Base-by-base conservation (phyloP, 805 yeast genomes). In the Schwanniomyces polymorphus region DNA sequence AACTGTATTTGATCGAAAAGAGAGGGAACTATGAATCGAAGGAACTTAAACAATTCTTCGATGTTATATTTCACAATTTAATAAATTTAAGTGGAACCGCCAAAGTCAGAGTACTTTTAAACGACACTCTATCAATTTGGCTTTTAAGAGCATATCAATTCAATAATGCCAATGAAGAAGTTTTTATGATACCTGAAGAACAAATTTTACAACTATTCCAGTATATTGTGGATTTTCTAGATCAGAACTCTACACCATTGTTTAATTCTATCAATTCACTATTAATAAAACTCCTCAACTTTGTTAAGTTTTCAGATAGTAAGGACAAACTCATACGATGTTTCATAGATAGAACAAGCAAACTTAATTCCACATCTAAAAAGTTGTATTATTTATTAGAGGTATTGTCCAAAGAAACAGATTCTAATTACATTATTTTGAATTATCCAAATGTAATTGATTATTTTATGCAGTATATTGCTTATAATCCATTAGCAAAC, bases 51-150 rank as follows among this genome's bases (percentile, higher is more conserved):
- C 23, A 25, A 2, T 10, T 38, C 7, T 38, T 38, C 16, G 31
- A 38, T n/a, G 7, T 38, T 6, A 38, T 38, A 5, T 38, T 25
- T n/a, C 7, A n/a, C 2, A 38, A 38, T 26, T 6, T 38, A 5
- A 16, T n/a, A 4, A 26, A 12, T 7, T 26, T 38, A 16, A 26
- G 31, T 14, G 46, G 46, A 27, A 26, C 18, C 3, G 44, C 39
- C 26, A 42, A 40, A 5, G 9, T n/a, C n/a, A 18, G 80, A 44
- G 70, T 81, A 0, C 17, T 72, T 0, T 70, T 80, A 12, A 75
- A 81, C 39, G 96, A 89, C 55, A 69, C 86, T 0, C 58, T 87
- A 25, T 67, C 88, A 0, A 73, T 89, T 5, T 87, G 91, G 84
- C 54, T 85, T 2, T 70, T 80, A 11, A 70, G 95, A 55, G 66